Evolutionary conservation across 2,329 filamentous ascomycete genomes (phyloP).

Genomic region (Cladophialophora psammophila): DNA sequence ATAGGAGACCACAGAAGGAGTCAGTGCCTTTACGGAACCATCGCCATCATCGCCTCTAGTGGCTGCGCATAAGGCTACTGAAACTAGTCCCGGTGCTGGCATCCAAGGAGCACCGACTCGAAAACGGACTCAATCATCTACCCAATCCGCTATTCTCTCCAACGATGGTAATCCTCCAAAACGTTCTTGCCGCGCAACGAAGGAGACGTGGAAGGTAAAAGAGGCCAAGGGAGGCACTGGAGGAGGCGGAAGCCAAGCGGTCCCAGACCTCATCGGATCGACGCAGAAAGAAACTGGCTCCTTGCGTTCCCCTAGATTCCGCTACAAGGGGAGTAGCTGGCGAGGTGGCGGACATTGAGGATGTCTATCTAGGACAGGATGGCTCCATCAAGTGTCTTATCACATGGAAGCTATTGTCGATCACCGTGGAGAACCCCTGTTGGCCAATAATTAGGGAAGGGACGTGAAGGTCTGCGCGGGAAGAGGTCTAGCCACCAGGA

Average conservation of each 20-base stretch:
- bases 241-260: not conserved
- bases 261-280: constrained; percentile 10
- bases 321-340: not conserved
- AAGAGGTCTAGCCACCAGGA: not conserved
- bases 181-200: constrained; percentile 21
- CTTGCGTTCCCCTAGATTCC: not conserved
- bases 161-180: constrained; percentile 16
- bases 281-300: constrained; percentile 17
- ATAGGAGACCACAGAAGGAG: too few species aligned
- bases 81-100: constrained; percentile 7
- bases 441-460: not conserved
- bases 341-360: not conserved
- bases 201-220: constrained; percentile 21
- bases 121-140: constrained; percentile 20
- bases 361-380: not conserved
- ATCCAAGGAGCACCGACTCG: constrained; percentile 13
- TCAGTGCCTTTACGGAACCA: too few species aligned
- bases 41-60: too few species aligned
- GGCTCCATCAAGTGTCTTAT: not conserved
- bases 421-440: constrained; percentile 1
- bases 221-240: constrained; percentile 11
- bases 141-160: constrained; percentile 13
- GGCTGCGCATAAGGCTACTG: too few species aligned
- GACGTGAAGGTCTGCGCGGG: not conserved
- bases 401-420: constrained; percentile 4